Base-by-base conservation (phyloP, 257 asterid species). In the Mitragyna speciosa region DNA sequence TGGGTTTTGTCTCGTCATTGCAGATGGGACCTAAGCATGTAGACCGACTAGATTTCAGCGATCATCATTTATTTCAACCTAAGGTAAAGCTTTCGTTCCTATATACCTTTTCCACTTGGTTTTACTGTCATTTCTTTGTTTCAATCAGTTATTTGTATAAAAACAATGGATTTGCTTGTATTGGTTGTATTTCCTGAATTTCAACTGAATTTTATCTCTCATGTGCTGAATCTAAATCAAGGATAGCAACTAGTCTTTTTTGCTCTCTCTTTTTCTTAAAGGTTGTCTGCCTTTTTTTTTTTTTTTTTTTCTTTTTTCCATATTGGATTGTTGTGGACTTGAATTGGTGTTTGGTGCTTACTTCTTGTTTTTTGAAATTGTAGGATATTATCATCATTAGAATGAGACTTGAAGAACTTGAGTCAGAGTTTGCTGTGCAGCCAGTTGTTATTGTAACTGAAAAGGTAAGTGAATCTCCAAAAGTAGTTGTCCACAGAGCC, bases 1-100 rank as follows among this genome's bases (percentile, higher is more conserved):
- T 85, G 68, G 63, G 72, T 41, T 30, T 76, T 76, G 79, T 59
- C 39, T 65, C 68, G 33, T 72, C 58, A 66, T 83, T 87, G 84
- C 94, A 95, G 98, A 89, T 95, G 97, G 96, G 88, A 78, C 92
- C 99, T 8, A 75, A 81, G 69, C 78, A 86, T 86, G 93, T 91
- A 81, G 97, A 91, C 85, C 88, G 90, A 78, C 73, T 95, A n/a
- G 97, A 93, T 81, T 95, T 91, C 83, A 91, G 93, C 78, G 98
- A 95, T 83, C 98, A 95, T 87, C 96, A 93, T 89, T 79, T 79
- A 7, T 93, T 95, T 84, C 83, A 82, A 67, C 39, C 83, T 63
- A 79, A 89, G 96, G 98, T 95, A 87, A 24, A 39, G 41, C 5
- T 67, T n/a, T 36, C 45, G 49, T 67, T 68, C 51, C 14, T 26